A percentile compares a stretch with the other conserved stretches of the same genome.
phyloP scores from a whole-genome alignment of 1,139 yeast genomes.

The Yamadazyma sp. region DNA sequence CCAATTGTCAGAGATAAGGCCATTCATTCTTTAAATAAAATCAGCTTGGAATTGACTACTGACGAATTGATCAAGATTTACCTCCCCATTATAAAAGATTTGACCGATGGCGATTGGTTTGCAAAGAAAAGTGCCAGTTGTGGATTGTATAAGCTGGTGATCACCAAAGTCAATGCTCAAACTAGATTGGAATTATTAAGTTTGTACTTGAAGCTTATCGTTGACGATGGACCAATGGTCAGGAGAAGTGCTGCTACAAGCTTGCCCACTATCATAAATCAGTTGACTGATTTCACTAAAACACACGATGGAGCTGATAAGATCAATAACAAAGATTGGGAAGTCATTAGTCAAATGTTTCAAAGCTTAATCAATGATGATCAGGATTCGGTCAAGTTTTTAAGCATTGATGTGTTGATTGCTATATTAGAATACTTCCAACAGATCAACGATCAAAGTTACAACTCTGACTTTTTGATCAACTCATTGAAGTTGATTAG shows the following conservation, averaged over 20 bases:
- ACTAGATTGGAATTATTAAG: constrained; percentile 62
- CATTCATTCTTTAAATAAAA: constrained; percentile 74
- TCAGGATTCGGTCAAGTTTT: constrained; percentile 92
- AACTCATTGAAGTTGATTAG: constrained; percentile 63
- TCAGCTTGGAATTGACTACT: constrained; percentile 63
- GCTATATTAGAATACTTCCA: constrained; percentile 67
- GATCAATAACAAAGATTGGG: constrained; percentile 60
- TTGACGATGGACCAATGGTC: constrained; percentile 98
- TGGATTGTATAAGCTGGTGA: constrained; percentile 76
- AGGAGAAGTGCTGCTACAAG: constrained; percentile 90
- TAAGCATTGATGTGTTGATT: constrained; percentile 84
- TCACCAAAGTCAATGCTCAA: constrained; percentile 57
- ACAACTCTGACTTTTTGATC: constrained; percentile 59
- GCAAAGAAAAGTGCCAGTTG: constrained; percentile 90
- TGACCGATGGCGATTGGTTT: constrained; percentile 93
- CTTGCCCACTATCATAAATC: constrained; percentile 69
- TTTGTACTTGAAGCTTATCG: constrained; percentile 67
- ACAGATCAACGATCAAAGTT: constrained; percentile 53
- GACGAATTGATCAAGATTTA: constrained; percentile 68
- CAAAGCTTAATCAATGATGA: constrained; percentile 77
- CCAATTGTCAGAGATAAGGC: constrained; percentile 98
- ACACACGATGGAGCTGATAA: constrained; percentile 23
- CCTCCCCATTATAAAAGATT: constrained; percentile 72
- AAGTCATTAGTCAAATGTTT: constrained; percentile 76
- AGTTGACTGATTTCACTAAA: constrained; percentile 44